phyloP scores from a whole-genome alignment of 2,329 filamentous ascomycete species.

The Colletotrichum eremochloae region DNA sequence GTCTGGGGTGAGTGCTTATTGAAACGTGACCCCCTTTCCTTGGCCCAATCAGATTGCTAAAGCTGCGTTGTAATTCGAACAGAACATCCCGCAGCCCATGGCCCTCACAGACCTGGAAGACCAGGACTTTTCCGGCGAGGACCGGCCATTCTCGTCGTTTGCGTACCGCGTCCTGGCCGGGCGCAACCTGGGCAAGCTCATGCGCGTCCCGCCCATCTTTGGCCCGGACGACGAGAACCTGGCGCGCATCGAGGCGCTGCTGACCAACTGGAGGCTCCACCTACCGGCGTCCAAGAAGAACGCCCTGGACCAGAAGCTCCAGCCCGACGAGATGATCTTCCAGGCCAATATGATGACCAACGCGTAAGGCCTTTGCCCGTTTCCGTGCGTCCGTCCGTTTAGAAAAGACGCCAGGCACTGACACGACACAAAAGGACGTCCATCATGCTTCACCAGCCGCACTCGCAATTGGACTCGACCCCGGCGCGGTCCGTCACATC shows the following conservation, averaged over 20 bases:
- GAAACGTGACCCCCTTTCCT: not conserved
- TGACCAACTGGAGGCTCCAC: constrained; percentile 83
- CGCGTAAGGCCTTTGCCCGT: constrained; percentile 57
- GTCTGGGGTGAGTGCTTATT: constrained; percentile 62
- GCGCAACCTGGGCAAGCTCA: constrained; percentile 82
- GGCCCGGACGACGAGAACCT: constrained; percentile 68
- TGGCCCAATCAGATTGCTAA: constrained; percentile 2
- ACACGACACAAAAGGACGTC: constrained; percentile 60
- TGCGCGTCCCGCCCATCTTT: constrained; percentile 67
- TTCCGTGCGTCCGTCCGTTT: not conserved
- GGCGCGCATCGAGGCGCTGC: constrained; percentile 63
- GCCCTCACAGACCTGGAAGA: constrained; percentile 83
- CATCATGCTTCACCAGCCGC: constrained; percentile 84
- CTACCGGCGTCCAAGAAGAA: constrained; percentile 80
- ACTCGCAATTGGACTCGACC: constrained; percentile 79
- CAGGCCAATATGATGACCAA: constrained; percentile 86
- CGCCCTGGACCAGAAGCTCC: constrained; percentile 76
- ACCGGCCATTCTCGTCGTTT: constrained; percentile 83
- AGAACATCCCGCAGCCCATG: constrained; percentile 70
- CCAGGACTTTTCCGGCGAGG: constrained; percentile 77
- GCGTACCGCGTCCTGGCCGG: constrained; percentile 86
- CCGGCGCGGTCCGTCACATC: constrained; percentile 71
- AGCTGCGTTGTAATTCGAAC: not conserved
- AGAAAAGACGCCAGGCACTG: not conserved
- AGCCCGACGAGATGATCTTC: constrained; percentile 91